Conservation (phyloP, 441 rosid genomes). For the Arabidopsis lyrata region DNA sequence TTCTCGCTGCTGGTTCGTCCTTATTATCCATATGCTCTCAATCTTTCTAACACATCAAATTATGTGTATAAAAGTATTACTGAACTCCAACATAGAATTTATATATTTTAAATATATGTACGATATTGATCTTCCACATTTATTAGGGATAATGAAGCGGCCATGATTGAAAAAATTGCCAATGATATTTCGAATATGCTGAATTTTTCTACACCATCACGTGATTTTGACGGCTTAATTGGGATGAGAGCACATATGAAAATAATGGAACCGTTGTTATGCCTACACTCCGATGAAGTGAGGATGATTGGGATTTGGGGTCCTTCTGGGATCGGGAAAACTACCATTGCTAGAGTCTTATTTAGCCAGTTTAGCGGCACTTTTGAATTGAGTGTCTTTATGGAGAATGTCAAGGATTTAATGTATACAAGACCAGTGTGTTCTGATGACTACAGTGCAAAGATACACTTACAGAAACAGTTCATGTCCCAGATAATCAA, state of each 20-base stretch:
- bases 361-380: neutral
- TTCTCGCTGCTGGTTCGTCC: too few species aligned
- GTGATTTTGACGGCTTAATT: neutral
- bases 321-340: constrained; percentile 1
- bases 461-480: neutral
- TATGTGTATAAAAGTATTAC: too few species aligned
- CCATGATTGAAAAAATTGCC: neutral
- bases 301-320: constrained; percentile 15
- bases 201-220: neutral
- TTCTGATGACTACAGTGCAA: neutral
- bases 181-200: neutral
- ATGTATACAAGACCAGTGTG: neutral
- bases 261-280: neutral
- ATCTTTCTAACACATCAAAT: too few species aligned
- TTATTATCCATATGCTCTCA: too few species aligned
- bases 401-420: neutral
- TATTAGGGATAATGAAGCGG: neutral
- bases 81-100: too few species aligned
- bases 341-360: neutral
- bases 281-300: neutral
- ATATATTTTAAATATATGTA: too few species aligned
- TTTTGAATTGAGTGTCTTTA: neutral
- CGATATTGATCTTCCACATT: too few species aligned
- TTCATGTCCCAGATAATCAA: neutral
- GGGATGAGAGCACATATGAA: neutral